Evolutionary conservation across 1,284 basidiomycete genomes (phyloP).

Genomic region (Naganishia sp.): DNA sequence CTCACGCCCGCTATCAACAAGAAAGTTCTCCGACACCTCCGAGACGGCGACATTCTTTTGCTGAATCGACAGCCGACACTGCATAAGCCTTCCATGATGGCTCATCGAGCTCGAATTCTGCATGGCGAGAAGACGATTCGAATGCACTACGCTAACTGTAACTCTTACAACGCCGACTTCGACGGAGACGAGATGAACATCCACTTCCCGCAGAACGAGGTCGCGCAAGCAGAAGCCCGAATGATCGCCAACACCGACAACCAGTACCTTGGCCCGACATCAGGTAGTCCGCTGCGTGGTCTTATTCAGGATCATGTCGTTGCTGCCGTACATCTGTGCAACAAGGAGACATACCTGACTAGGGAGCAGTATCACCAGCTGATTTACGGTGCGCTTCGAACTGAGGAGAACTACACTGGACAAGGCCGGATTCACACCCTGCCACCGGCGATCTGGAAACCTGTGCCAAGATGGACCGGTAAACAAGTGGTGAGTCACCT

Average conservation of each 20-base stretch:
- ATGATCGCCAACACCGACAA: slow-evolving; percentile 98
- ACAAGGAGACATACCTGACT: slow-evolving; percentile 90
- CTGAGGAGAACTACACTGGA: slow-evolving; percentile 75
- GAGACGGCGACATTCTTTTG: slow-evolving; percentile 93
- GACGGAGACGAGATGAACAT: slow-evolving; percentile 99
- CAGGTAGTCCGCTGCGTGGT: slow-evolving; percentile 95
- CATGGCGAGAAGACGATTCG: slow-evolving; percentile 98
- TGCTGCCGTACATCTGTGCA: slow-evolving; percentile 98
- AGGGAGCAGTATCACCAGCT: slow-evolving; percentile 97
- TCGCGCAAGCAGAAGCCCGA: slow-evolving; percentile 90
- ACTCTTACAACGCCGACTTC: slow-evolving; percentile 73
- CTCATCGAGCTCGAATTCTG: slow-evolving; percentile 87
- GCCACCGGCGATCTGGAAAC: slow-evolving; percentile 90
- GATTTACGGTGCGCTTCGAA: slow-evolving; percentile 89
- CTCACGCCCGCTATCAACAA: slow-evolving; percentile 81
- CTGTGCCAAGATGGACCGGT: slow-evolving; percentile 89
- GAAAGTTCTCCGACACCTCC: slow-evolving; percentile 94
- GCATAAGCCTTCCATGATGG: slow-evolving; percentile 99
- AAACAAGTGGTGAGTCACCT: slow-evolving; percentile 81
- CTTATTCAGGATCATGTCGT: slow-evolving; percentile 99
- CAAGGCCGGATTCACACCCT: slow-evolving; percentile 74
- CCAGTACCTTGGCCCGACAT: slow-evolving; percentile 97
- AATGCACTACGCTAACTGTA: slow-evolving; percentile 99
- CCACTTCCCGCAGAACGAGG: slow-evolving; percentile 83
- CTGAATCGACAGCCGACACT: slow-evolving; percentile 97